Evolutionary conservation across 441 rosid genomes (phyloP), one percentile per base, ranked within the genome.

Genomic region (Manihot esculenta): DNA sequence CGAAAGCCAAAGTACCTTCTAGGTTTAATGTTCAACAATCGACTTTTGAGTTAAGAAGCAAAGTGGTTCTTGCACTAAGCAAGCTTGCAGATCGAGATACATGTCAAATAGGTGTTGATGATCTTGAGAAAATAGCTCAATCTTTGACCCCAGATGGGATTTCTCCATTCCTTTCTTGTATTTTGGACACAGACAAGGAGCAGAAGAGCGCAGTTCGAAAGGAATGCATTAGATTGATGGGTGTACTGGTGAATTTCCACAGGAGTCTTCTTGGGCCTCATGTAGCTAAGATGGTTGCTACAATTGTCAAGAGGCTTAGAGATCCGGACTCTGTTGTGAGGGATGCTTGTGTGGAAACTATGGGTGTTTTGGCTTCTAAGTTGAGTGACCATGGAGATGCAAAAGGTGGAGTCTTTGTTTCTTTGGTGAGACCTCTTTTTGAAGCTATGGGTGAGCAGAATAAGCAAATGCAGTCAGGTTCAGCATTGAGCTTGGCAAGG

Each of bases 381-480:
- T 73, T 86, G 80, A 72, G 80, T 71, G 63, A 76, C 44, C 73
- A 56, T 50, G 82, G 79, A n/a, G 86, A 80, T 63, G 83, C 78
- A 14, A 71, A 72, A 54, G 84, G 72, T 71, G 87, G 84, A 45
- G 77, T 76, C 26, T 94, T 94, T 69, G 83, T 89, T 74, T 75
- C 73, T 7, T 71, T 91, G 73, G 96, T 89, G 69, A 90, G 82
- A 76, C 99, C 99, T 20, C 84, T 84, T 69, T 92, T 91, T 54
- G 99, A 94, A 86, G 94, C 99, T 38, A 56, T 94, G 72, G 97
- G 93, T 49, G 99, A 94, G 66, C 99, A 94, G 81, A 87, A 85
- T 81, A 94, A 90, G 88, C 88, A 83, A 42, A 86, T 86, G 77
- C 97, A 91, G 84, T 82, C 86, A 1, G 97, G 97, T 71, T 85